phyloP scores from a whole-genome alignment of 169 alveolate genomes.

The Plasmodium reichenowi region DNA sequence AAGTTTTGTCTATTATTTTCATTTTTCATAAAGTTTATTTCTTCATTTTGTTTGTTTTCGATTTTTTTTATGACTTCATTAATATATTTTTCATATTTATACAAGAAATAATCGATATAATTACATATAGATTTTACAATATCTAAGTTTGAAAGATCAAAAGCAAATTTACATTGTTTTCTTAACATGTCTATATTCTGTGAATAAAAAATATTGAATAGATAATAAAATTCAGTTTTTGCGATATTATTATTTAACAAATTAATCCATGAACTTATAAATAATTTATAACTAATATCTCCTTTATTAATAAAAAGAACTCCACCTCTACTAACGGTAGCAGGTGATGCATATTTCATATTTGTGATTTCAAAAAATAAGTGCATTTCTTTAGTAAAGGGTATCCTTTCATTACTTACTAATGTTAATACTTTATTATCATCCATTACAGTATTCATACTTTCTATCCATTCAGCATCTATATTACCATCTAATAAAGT shows the following conservation, averaged over 20 bases:
- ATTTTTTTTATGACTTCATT: slow-evolving; percentile 83
- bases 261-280: slow-evolving; percentile 94
- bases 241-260: slow-evolving; percentile 90
- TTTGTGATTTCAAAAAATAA: slow-evolving; percentile 95
- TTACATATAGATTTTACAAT: slow-evolving; percentile 89
- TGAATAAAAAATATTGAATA: slow-evolving; percentile 89
- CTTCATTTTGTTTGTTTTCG: slow-evolving; percentile 77
- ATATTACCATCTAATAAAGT: slow-evolving; percentile 97
- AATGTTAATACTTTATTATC: slow-evolving; percentile 97
- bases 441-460: slow-evolving; percentile 97
- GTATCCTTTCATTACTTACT: slow-evolving; percentile 96
- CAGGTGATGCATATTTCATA: slow-evolving; percentile 97
- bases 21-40: not conserved
- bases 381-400: slow-evolving; percentile 95
- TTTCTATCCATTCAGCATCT: slow-evolving; percentile 99
- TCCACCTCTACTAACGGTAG: slow-evolving; percentile 98
- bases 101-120: slow-evolving; percentile 89
- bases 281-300: slow-evolving; percentile 96
- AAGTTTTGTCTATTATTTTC: not conserved
- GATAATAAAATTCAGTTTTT: slow-evolving; percentile 90
- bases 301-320: slow-evolving; percentile 96
- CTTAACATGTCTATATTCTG: slow-evolving; percentile 81
- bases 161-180: slow-evolving; percentile 86
- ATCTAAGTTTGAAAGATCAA: slow-evolving; percentile 92
- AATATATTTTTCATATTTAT: slow-evolving; percentile 87